Base-by-base conservation (phyloP, 352 stramenopile genomes). In the Phytophthora kernoviae region DNA sequence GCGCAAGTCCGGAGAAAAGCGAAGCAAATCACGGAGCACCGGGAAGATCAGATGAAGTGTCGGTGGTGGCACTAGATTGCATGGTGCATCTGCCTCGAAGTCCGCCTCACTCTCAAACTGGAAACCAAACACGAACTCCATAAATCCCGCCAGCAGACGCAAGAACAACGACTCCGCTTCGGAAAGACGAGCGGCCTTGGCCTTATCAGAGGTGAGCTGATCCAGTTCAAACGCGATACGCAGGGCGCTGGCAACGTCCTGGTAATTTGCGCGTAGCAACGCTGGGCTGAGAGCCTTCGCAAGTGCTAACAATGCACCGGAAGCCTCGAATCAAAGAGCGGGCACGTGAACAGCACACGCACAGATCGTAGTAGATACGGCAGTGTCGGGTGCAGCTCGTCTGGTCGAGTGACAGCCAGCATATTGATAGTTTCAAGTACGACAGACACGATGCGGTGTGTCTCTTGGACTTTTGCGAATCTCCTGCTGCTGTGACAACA, bases 121-220 rank as follows among this genome's bases (percentile, higher is more conserved):
- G 54, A 90, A 93, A 14, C 83, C 87, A 48, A 96, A 94, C 10
- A 90, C 84, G 44, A 82, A 74, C 37, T 92, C 79, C 81, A 93
- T 90, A 2, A 93, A 57, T 5, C 76, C 58, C 8, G 69, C 71
- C 36, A 93, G 65, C 34, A 81, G 65, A 43, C 82, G 85, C 34
- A 79, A 66, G 42, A 94, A 89, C 6, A 93, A 44, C 12, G 71
- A 58, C 33, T 79, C 54, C 61, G 80, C 77, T 24, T 73, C 55
- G 12, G 56, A 48, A 7, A 94, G 52, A 27, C 58, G 44, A 11
- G 69, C 57, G 17, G 62, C 50, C 58, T 82, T 81, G 20, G 70
- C 66, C 41, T 78, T 78, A 4, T 68, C 48, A 5, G 73, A 79
- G 8, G 70, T 60, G 4, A 88, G 42, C 17, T 75, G 58, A 22